Base-by-base conservation (phyloP, 2,329 filamentous ascomycete genomes). In the Cephalotrichum gorgonifer region DNA sequence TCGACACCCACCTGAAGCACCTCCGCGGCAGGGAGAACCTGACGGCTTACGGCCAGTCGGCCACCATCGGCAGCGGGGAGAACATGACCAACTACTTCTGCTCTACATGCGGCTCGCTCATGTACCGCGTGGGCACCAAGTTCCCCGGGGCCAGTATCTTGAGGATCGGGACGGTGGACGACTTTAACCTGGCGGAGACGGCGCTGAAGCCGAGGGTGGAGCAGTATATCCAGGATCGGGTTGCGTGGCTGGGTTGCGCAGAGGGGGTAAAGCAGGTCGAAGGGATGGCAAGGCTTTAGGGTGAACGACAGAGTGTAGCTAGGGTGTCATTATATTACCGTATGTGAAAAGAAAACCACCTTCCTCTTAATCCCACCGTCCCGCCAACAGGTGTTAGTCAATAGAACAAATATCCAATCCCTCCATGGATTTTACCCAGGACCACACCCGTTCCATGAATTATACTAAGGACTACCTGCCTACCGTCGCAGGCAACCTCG, bases 61-160 rank as follows among this genome's bases (percentile, higher is more conserved):
- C 63, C n/a, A 79, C 76, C 0, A 70, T 77, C 38, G 64, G 53
- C 0, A 66, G 68, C 0, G 67, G 67, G 3, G 67, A 71, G 48
- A 60, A 45, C 6, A 85, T 84, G 79, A 74, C 73, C 7, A 83
- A 83, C 56, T 66, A 70, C 57, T 85, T 84, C 60, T 85, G 81
- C 54, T 62, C 57, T 0, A 73, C 65, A 0, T 85, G 81, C 56
- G 79, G 81, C 1, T 73, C 73, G 0, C 67, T 83, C 4, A 75
- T 84, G 76, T 83, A 81, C 54, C 70, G 79, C 1, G 60, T 69
- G 8, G 63, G 71, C 4, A 56, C 61, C 1, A 63, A 57, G 0
- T 73, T 67, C 48, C 75, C 76, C 0, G 74, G 67, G 0, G 50
- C 52, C 41, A 73, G 61, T 33, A 72, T 83, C 43, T 47, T 77